Percentiles rank a stretch among this genome's conserved stretches.
Evolutionary conservation across 345 rosid genomes (phyloP).

Genomic region (Eutrema japonicum): DNA sequence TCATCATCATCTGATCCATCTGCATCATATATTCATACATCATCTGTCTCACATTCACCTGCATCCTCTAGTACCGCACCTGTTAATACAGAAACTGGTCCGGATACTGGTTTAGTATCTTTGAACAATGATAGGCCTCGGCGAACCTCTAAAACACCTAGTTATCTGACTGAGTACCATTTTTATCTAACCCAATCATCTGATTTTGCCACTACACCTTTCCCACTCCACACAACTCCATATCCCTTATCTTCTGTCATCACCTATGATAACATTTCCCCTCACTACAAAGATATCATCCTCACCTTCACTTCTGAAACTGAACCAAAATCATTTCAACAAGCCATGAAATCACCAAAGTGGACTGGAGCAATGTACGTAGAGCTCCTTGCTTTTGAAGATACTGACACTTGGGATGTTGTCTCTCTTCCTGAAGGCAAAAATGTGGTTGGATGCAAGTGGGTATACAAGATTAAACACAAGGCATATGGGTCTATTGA

Average conservation of each 20-base stretch:
- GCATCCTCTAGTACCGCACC: too few species aligned
- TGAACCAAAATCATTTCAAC: not conserved
- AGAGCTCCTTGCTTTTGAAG: not conserved
- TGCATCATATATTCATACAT: too few species aligned
- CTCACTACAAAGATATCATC: not conserved
- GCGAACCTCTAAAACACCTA: not conserved
- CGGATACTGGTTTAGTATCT: too few species aligned
- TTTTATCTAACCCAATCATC: too few species aligned
- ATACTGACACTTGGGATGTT: not conserved
- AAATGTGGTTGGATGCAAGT: not conserved
- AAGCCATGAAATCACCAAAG: not conserved
- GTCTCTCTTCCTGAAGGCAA: not conserved
- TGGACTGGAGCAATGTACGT: not conserved
- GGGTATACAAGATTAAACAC: not conserved
- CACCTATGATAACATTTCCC: not conserved
- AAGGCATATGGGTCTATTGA: too few species aligned
- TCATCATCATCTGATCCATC: too few species aligned
- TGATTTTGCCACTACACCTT: too few species aligned
- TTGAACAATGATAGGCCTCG: not conserved
- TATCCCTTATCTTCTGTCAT: too few species aligned
- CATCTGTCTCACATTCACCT: too few species aligned
- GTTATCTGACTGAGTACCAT: not conserved
- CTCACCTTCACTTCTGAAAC: not conserved
- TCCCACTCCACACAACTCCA: not conserved
- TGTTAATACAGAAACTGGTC: too few species aligned